Conservation (phyloP, 108 stramenopile genomes). For the Chaetoceros tenuissimus region DNA sequence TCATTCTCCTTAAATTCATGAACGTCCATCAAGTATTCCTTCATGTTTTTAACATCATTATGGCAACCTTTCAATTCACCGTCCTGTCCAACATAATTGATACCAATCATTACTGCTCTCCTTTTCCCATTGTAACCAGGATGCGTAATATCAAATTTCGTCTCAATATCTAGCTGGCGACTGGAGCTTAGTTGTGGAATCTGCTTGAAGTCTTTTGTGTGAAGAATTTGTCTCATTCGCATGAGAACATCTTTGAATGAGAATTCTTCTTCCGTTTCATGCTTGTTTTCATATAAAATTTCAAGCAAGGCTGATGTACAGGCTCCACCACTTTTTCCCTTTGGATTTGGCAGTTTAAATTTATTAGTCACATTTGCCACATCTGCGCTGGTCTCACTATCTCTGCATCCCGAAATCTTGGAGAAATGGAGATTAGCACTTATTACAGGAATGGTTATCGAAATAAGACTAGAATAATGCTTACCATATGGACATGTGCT, state of each 20-base stretch:
- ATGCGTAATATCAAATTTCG: too few species aligned
- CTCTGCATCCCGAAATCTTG: conserved; percentile 64
- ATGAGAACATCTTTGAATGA: too few species aligned
- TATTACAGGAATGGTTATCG: too few species aligned
- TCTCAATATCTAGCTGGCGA: too few species aligned
- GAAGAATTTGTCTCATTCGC: too few species aligned
- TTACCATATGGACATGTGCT: too few species aligned
- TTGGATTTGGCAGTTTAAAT: conserved; percentile 78
- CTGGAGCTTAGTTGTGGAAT: conserved; percentile 30
- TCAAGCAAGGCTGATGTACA: conserved; percentile 79
- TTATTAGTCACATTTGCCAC: too few species aligned
- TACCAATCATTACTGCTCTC: conserved; percentile 71
- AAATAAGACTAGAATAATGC: too few species aligned
- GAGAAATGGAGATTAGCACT: too few species aligned
- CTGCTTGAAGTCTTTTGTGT: too few species aligned
- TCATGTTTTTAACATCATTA: conserved; percentile 28
- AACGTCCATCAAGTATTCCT: conserved; percentile 9
- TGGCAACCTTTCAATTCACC: too few species aligned
- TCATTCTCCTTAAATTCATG: conserved; percentile 8
- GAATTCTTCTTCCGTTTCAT: too few species aligned
- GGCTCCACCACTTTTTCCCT: conserved; percentile 70
- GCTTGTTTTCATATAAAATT: conserved; percentile 33
- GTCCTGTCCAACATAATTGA: conserved; percentile 68
- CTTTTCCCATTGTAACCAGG: conserved; percentile 14
- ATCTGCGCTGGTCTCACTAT: conserved; percentile 61